Percentiles rank a stretch among this genome's conserved stretches.
phyloP scores from a whole-genome alignment of 352 stramenopile genomes.

The Phytopythium helicoides region DNA sequence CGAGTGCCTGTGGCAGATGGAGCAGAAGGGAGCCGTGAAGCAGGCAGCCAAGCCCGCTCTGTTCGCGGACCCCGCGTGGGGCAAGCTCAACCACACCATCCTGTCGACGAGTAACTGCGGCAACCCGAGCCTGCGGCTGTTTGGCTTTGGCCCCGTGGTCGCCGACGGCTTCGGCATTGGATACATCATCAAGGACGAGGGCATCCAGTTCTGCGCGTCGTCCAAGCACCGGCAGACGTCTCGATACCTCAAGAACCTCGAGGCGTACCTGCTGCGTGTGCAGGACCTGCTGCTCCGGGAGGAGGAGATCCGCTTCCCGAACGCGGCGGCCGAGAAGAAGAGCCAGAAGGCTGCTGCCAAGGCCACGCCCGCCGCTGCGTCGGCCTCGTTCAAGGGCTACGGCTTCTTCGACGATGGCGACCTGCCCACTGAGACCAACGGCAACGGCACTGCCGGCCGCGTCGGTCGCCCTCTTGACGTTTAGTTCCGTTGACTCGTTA shows the following conservation, averaged over 20 bases:
- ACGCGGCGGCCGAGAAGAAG: slow-evolving; percentile 50
- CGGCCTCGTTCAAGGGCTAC: slow-evolving; percentile 61
- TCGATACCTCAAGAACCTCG: slow-evolving; percentile 82
- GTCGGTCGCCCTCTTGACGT: slow-evolving; percentile 34
- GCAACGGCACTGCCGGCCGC: slow-evolving; percentile 19
- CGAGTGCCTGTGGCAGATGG: slow-evolving; percentile 84
- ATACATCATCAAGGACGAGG: slow-evolving; percentile 97
- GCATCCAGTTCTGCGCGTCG: slow-evolving; percentile 86
- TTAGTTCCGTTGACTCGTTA: not conserved
- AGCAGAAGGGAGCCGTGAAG: slow-evolving; percentile 34
- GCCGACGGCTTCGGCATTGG: slow-evolving; percentile 95
- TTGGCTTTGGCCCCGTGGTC: slow-evolving; percentile 94
- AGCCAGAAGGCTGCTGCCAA: slow-evolving; percentile 34
- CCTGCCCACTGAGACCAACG: slow-evolving; percentile 30
- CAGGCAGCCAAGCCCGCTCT: slow-evolving; percentile 52
- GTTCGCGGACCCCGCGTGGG: slow-evolving; percentile 88
- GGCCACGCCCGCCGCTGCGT: not conserved
- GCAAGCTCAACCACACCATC: slow-evolving; percentile 93
- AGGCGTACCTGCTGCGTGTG: slow-evolving; percentile 74
- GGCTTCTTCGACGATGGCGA: slow-evolving; percentile 74
- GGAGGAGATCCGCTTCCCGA: slow-evolving; percentile 73
- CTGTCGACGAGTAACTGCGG: slow-evolving; percentile 96
- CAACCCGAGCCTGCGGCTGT: slow-evolving; percentile 93
- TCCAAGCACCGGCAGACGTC: slow-evolving; percentile 82
- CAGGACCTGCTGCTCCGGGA: slow-evolving; percentile 79